Conservation (phyloP, 2,329 filamentous ascomycete species). For the Ceratocystis destructans region DNA sequence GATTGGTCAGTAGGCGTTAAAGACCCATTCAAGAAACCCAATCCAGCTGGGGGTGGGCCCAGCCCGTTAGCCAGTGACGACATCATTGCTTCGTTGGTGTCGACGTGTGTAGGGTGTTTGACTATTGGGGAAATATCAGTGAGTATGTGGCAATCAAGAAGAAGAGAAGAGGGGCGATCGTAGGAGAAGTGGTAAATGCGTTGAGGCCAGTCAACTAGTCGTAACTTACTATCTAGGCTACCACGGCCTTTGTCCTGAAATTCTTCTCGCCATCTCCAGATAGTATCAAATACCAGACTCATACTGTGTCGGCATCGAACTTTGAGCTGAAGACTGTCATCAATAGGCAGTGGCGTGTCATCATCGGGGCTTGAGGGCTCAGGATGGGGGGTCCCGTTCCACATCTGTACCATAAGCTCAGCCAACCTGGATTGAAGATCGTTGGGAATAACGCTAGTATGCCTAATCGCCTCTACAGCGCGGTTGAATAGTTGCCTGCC, state of each 20-base stretch:
- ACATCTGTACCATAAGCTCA: slow-evolving; percentile 78
- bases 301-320: slow-evolving; percentile 76
- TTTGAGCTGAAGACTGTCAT: slow-evolving; percentile 63
- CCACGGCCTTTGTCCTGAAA: slow-evolving; percentile 58
- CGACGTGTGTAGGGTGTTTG: slow-evolving; percentile 75
- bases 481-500: slow-evolving; percentile 56
- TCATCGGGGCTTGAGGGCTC: slow-evolving; percentile 37
- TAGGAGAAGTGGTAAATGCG: background rate
- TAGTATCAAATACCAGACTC: slow-evolving; percentile 71
- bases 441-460: slow-evolving; percentile 62
- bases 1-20: slow-evolving; percentile 39
- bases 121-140: slow-evolving; percentile 25
- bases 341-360: slow-evolving; percentile 38
- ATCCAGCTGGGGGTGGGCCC: slow-evolving; percentile 34
- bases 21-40: slow-evolving; percentile 37
- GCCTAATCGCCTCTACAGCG: slow-evolving; percentile 55
- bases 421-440: slow-evolving; percentile 68
- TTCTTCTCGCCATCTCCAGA: slow-evolving; percentile 75
- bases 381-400: slow-evolving; percentile 50
- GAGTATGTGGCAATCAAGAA: background rate
- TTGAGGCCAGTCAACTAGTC: background rate
- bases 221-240: slow-evolving; percentile 51
- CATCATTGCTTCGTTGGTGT: slow-evolving; percentile 59
- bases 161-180: background rate
- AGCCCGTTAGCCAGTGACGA: slow-evolving; percentile 45